Conservation (phyloP, 2,329 filamentous ascomycete species). For the Harringtonia lauricola region DNA sequence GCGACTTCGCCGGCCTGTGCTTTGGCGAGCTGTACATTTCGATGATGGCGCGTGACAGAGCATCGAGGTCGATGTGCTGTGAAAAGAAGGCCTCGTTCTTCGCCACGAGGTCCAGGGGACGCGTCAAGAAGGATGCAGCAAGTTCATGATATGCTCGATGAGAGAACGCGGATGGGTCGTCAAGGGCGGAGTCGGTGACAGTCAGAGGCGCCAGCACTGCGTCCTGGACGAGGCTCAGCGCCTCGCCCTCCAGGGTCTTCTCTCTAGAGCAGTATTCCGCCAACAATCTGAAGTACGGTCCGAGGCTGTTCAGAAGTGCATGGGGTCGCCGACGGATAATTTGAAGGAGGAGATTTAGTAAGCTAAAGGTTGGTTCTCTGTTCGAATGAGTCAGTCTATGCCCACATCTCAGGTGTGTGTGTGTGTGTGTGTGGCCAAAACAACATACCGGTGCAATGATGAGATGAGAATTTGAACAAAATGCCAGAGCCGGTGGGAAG, state of each 20-base stretch:
- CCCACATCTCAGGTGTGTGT: too few species aligned
- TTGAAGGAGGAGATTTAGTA: constrained; percentile 8
- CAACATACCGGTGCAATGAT: constrained; percentile 20
- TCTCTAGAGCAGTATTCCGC: constrained; percentile 5
- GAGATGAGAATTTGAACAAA: constrained; percentile 26
- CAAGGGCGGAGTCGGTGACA: background rate
- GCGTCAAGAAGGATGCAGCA: constrained; percentile 26
- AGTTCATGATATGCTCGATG: constrained; percentile 23
- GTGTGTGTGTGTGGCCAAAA: too few species aligned
- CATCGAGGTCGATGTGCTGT: constrained; percentile 24
- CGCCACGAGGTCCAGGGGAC: constrained; percentile 28
- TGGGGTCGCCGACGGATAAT: constrained; percentile 9
- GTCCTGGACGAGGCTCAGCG: constrained; percentile 6
- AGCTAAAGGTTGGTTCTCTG: background rate
- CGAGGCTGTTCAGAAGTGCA: constrained; percentile 10
- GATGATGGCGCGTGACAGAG: constrained; percentile 31
- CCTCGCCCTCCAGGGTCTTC: background rate
- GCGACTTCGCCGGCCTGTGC: constrained; percentile 15
- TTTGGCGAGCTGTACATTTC: constrained; percentile 19
- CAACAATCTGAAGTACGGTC: constrained; percentile 12
- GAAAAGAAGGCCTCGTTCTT: constrained; percentile 25
- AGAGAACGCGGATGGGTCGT: background rate
- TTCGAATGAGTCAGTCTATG: too few species aligned
- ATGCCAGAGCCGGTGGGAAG: constrained; percentile 19
- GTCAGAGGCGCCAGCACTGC: constrained; percentile 11